Evolutionary conservation across 169 alveolate species (phyloP).

Genomic region (Cryptosporidium canis): DNA sequence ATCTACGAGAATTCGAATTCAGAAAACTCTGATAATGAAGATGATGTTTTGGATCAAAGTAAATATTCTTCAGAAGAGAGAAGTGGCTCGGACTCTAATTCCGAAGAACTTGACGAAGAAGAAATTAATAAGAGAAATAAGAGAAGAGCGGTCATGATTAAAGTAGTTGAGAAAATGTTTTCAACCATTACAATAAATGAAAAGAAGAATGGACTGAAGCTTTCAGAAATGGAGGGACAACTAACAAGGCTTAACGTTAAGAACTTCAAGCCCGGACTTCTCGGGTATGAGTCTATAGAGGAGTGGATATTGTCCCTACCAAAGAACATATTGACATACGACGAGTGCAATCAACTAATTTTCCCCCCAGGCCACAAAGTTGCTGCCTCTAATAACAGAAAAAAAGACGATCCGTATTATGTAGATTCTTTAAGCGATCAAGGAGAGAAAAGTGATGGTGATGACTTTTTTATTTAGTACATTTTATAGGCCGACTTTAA

Average conservation of each 20-base stretch:
- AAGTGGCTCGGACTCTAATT: not conserved
- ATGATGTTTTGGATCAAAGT: not conserved
- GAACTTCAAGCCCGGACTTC: constrained; percentile 56
- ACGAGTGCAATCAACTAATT: not conserved
- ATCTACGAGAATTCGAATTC: not conserved
- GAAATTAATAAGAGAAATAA: constrained; percentile 1
- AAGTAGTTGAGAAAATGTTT: constrained; percentile 57
- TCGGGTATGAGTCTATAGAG: constrained; percentile 50
- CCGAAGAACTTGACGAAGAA: constrained; percentile 25
- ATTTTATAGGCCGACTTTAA: not conserved
- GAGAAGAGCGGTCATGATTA: constrained; percentile 61
- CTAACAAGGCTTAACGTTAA: constrained; percentile 29
- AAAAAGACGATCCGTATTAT: constrained; percentile 31
- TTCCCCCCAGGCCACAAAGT: constrained; percentile 55
- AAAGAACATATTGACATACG: constrained; percentile 27
- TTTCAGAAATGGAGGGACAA: constrained; percentile 19
- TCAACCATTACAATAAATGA: constrained; percentile 9
- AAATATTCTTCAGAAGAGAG: not conserved
- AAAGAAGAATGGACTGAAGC: constrained; percentile 23
- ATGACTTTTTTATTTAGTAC: not conserved
- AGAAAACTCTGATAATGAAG: not conserved
- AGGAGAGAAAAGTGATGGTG: not conserved
- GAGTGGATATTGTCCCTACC: constrained; percentile 52
- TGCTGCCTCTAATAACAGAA: not conserved
- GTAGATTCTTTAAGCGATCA: constrained; percentile 26